phyloP scores from a whole-genome alignment of 23 red algal species.

The Gracilaria domingensis region DNA sequence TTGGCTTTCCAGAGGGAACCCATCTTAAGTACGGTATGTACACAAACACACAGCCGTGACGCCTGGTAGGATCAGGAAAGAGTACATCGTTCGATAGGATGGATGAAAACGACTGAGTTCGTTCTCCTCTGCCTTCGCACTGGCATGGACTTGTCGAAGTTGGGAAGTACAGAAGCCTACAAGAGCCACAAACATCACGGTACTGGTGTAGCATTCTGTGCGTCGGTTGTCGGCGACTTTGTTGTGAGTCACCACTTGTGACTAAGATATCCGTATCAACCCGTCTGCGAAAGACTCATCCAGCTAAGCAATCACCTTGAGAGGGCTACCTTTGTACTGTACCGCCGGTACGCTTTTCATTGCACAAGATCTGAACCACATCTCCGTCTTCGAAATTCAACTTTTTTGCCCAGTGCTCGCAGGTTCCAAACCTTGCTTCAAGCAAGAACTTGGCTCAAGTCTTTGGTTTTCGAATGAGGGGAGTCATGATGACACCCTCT shows the following conservation, averaged over 20 bases:
- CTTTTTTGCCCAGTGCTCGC: not conserved
- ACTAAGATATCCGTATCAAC: too few species aligned
- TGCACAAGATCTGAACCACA: not conserved
- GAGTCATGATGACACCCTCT: too few species aligned
- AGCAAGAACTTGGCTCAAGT: too few species aligned
- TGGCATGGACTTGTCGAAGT: not conserved
- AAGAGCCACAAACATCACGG: not conserved
- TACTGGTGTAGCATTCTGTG: not conserved
- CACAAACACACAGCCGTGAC: conserved; percentile 28
- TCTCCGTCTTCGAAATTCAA: not conserved
- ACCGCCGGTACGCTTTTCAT: too few species aligned
- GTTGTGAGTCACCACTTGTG: too few species aligned
- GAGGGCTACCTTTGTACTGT: too few species aligned
- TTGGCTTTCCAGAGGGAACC: not conserved
- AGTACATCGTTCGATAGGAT: not conserved
- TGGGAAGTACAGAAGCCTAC: not conserved
- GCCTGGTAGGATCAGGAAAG: conserved; percentile 20
- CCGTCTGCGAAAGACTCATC: too few species aligned
- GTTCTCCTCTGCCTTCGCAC: not conserved
- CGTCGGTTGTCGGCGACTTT: not conserved
- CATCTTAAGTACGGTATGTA: conserved; percentile 28
- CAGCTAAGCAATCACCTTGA: too few species aligned
- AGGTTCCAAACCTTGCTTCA: not conserved
- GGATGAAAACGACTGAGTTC: conserved; percentile 1
- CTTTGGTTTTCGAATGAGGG: too few species aligned